These are phyloP conservation scores for Candolleomyces aberdarensis DNA, from an alignment of 768 basidiomycete genomes.

Conservation along the genomic window DNA sequence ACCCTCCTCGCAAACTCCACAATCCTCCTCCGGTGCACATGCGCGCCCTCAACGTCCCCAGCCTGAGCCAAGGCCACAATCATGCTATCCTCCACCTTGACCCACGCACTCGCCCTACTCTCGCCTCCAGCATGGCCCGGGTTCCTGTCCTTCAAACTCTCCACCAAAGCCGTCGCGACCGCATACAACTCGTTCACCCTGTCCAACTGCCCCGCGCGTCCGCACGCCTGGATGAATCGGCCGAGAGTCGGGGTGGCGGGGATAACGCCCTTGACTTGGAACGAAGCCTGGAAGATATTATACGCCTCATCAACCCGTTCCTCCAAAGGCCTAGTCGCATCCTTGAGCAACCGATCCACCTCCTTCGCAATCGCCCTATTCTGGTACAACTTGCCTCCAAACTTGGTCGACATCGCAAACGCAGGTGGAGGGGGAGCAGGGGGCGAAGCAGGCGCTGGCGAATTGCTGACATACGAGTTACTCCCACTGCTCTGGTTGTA, in stretches of 20 bases:
- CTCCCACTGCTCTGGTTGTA: too few relatives aligned
- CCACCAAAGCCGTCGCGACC: constrained; percentile 60
- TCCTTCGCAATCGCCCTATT: constrained; percentile 3
- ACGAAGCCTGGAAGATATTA: constrained; percentile 42
- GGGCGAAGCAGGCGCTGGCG: too few relatives aligned
- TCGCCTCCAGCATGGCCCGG: constrained; percentile 8
- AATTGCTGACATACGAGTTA: too few relatives aligned
- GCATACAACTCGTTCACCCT: constrained; percentile 67
- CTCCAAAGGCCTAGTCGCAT: neutral
- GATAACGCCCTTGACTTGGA: constrained; percentile 37
- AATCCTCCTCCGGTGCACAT: constrained; percentile 75
- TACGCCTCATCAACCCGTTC: constrained; percentile 36
- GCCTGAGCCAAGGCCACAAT: constrained; percentile 80
- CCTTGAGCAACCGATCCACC: constrained; percentile 10
- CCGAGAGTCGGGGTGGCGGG: constrained; percentile 54
- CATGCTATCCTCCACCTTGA: constrained; percentile 84
- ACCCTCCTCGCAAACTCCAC: constrained; percentile 53
- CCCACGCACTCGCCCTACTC: constrained; percentile 51
- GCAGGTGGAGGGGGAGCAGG: too few relatives aligned
- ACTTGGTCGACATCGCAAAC: too few relatives aligned
- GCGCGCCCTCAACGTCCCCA: constrained; percentile 76
- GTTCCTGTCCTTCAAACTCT: constrained; percentile 31
- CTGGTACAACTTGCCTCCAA: neutral
- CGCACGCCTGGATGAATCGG: constrained; percentile 64
- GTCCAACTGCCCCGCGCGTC: constrained; percentile 56